phyloP scores from a whole-genome alignment of 306 rosid genomes.

The Notholithocarpus densiflorus region DNA sequence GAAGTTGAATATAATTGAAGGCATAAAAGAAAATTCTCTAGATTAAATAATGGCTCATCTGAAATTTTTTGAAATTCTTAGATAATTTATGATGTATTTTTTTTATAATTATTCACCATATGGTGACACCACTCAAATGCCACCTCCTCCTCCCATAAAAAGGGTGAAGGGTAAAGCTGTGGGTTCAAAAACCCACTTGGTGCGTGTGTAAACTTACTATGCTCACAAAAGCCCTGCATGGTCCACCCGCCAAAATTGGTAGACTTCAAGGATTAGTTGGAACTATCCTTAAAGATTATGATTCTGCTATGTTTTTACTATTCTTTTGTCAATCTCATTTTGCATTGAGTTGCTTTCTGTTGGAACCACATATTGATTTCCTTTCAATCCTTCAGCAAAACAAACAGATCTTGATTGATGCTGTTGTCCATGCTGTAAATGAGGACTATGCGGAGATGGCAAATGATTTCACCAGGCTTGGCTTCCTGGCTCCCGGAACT shows the following conservation, averaged over 20 bases:
- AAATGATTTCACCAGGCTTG: constrained; percentile 94
- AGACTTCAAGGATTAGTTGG: neutral
- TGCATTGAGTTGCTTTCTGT: neutral
- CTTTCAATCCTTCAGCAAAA: constrained; percentile 69
- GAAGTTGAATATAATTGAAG: too few species aligned
- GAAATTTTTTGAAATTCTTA: too few species aligned
- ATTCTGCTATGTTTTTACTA: neutral
- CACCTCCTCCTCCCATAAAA: too few species aligned
- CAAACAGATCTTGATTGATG: constrained; percentile 92
- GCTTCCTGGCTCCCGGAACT: constrained; percentile 92
- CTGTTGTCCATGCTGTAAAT: constrained; percentile 97
- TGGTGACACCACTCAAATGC: neutral
- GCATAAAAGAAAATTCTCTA: too few species aligned
- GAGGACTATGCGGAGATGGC: constrained; percentile 99
- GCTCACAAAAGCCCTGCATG: neutral
- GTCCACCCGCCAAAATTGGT: neutral
- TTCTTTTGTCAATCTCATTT: neutral
- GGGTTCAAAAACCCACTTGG: too few species aligned
- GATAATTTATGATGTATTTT: neutral
- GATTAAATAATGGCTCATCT: too few species aligned
- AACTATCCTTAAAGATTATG: neutral
- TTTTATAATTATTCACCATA: neutral
- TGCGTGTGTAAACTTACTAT: neutral
- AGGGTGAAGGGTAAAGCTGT: too few species aligned
- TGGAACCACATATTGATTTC: constrained; percentile 20